phyloP scores from a whole-genome alignment of 352 stramenopile genomes.

The Pythium folliculosum region DNA sequence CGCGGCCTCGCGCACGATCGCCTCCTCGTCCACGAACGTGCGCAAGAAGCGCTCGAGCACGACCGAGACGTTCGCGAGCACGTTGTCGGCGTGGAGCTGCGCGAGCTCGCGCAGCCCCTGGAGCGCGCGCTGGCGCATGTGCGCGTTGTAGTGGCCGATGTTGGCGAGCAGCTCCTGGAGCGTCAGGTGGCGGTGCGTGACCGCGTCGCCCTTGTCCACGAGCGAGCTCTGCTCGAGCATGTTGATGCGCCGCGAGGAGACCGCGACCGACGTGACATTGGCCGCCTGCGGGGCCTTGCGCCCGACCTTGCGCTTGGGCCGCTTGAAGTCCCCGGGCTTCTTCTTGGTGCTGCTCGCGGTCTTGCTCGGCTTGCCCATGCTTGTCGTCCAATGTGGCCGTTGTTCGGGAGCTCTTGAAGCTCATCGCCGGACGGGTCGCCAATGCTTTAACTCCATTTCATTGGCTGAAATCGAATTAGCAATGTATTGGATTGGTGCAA shows the following conservation, averaged over 20 bases:
- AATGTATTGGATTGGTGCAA: constrained; percentile 2
- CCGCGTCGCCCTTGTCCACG: constrained; percentile 63
- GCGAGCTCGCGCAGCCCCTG: constrained; percentile 68
- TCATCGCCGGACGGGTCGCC: constrained; percentile 14
- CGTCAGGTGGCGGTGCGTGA: constrained; percentile 68
- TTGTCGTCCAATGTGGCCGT: constrained; percentile 1
- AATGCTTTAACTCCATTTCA: constrained; percentile 26
- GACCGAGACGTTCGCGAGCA: constrained; percentile 71
- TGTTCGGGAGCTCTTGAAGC: constrained; percentile 14
- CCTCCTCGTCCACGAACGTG: constrained; percentile 76
- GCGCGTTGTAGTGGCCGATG: constrained; percentile 78
- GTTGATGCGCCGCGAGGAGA: constrained; percentile 80
- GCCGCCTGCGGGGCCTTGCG: constrained; percentile 61
- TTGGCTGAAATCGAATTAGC: constrained; percentile 11
- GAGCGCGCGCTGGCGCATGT: constrained; percentile 73
- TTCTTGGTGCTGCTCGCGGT: constrained; percentile 66
- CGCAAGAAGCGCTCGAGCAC: constrained; percentile 80
- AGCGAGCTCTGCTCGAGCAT: constrained; percentile 81
- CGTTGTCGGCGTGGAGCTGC: constrained; percentile 47
- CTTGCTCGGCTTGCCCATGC: constrained; percentile 49
- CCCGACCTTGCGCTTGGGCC: constrained; percentile 84
- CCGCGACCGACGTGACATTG: constrained; percentile 78
- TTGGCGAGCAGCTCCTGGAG: constrained; percentile 72
- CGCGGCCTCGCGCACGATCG: constrained; percentile 72
- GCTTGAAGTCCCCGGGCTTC: constrained; percentile 88